phyloP scores from a whole-genome alignment of 805 yeast genomes.

The Barnettozyma siamensis region DNA sequence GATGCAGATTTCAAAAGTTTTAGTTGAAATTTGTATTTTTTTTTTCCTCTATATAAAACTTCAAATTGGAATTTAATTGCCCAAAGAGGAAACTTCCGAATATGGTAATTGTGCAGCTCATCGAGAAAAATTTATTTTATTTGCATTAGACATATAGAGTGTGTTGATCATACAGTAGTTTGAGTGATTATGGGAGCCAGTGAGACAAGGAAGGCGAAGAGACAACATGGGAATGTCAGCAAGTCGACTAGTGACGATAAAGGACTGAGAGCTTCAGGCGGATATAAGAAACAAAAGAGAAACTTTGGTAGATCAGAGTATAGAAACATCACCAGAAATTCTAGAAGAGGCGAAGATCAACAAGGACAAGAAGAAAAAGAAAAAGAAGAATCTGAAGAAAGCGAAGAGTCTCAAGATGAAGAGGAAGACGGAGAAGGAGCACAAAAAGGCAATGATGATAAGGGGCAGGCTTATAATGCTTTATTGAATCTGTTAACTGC shows the following conservation, averaged over 20 bases:
- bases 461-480: conserved; percentile 58
- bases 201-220: conserved; percentile 10
- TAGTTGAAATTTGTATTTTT: neutral
- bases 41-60: too few species aligned
- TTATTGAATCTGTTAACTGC: conserved; percentile 53
- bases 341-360: conserved; percentile 30
- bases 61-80: neutral
- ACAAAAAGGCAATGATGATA: conserved; percentile 2
- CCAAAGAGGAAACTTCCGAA: neutral
- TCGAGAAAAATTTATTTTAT: too few species aligned
- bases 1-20: too few species aligned
- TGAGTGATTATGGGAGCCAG: conserved; percentile 11
- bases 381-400: conserved; percentile 11
- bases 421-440: neutral
- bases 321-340: conserved; percentile 54
- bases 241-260: neutral
- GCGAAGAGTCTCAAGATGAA: neutral
- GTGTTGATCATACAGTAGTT: too few species aligned
- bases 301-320: conserved; percentile 54
- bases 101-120: neutral
- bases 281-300: conserved; percentile 12
- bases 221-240: conserved; percentile 2
- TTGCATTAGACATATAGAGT: too few species aligned
- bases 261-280: neutral
- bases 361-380: conserved; percentile 17